Percentiles rank a stretch among this genome's conserved stretches.
phyloP scores from a whole-genome alignment of 1,284 basidiomycete species.

The Fomitopsis betulina region DNA sequence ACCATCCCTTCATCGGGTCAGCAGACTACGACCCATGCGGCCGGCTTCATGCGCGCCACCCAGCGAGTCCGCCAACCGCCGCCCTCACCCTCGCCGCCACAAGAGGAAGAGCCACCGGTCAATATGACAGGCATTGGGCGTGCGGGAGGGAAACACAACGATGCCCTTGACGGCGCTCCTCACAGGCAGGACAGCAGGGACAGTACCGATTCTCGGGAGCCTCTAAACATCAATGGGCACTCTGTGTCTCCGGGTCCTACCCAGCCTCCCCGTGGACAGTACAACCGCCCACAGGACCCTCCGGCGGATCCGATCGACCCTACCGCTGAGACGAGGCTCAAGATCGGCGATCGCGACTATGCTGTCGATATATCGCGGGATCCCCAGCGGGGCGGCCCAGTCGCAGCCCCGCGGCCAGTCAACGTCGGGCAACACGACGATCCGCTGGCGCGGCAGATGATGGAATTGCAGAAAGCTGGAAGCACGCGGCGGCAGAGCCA shows the following conservation, averaged over 20 bases:
- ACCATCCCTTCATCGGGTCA: slow-evolving; percentile 55
- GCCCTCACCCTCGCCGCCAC: slow-evolving; percentile 30
- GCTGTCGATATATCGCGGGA: slow-evolving; percentile 62
- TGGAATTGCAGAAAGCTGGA: slow-evolving; percentile 35
- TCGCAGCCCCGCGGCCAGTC: slow-evolving; percentile 6
- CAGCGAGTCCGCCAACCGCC: slow-evolving; percentile 38
- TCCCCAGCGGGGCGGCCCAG: slow-evolving; percentile 27
- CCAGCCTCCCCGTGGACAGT: slow-evolving; percentile 1
- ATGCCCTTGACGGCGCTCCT: slow-evolving; percentile 10
- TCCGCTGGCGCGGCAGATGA: slow-evolving; percentile 53
- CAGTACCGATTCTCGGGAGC: slow-evolving; percentile 24
- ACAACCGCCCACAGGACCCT: slow-evolving; percentile 37
- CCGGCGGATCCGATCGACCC: slow-evolving; percentile 55
- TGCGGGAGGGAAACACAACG: slow-evolving; percentile 23
- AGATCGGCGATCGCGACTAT: slow-evolving; percentile 62
- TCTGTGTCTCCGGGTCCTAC: not conserved
- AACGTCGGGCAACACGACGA: slow-evolving; percentile 48
- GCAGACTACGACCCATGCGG: slow-evolving; percentile 46
- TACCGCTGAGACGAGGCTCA: slow-evolving; percentile 52
- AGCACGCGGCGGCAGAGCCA: slow-evolving; percentile 39
- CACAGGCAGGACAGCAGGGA: slow-evolving; percentile 26
- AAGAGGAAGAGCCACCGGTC: slow-evolving; percentile 35
- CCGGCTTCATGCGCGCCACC: slow-evolving; percentile 57
- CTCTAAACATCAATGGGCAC: not conserved
- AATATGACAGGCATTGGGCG: slow-evolving; percentile 69